Percentiles rank a stretch among this genome's conserved stretches.
phyloP scores from a whole-genome alignment of 2,329 filamentous ascomycete genomes.

The Sporothrix humicola region DNA sequence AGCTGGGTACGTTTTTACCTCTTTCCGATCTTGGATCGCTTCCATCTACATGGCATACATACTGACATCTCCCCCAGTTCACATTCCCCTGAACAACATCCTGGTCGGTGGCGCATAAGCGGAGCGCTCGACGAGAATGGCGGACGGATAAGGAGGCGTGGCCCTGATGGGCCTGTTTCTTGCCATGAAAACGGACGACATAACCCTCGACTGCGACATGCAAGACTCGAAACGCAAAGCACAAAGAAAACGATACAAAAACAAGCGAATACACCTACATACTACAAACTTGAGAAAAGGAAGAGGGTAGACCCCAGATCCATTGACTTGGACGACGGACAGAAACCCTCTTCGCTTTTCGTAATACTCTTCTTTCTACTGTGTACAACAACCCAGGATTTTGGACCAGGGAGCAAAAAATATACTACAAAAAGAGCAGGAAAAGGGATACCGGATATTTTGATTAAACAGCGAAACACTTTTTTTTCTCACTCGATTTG shows the following conservation, averaged over 20 bases:
- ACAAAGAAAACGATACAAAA: slow-evolving; percentile 6
- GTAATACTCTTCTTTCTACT: not conserved
- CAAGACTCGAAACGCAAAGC: not conserved
- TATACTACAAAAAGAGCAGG: slow-evolving; percentile 16
- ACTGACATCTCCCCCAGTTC: slow-evolving; percentile 52
- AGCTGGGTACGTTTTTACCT: slow-evolving; percentile 60
- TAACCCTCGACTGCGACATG: not conserved
- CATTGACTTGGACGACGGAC: not conserved
- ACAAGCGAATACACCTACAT: slow-evolving; percentile 1
- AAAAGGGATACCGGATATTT: slow-evolving; percentile 22
- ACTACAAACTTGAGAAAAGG: slow-evolving; percentile 7
- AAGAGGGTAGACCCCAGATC: not conserved
- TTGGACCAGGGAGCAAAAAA: not conserved
- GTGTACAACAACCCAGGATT: not conserved
- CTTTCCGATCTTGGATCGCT: not conserved
- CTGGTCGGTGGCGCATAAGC: slow-evolving; percentile 69
- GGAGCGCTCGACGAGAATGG: not conserved
- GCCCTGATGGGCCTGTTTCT: not conserved
- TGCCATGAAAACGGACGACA: not conserved
- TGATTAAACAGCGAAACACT: slow-evolving; percentile 21
- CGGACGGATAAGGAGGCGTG: not conserved
- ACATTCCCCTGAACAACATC: slow-evolving; percentile 73
- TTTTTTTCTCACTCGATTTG: slow-evolving; percentile 1
- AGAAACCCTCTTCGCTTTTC: not conserved
- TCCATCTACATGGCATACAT: not conserved